Conservation (phyloP, 1,284 basidiomycete genomes). For the Boletus mariae region DNA sequence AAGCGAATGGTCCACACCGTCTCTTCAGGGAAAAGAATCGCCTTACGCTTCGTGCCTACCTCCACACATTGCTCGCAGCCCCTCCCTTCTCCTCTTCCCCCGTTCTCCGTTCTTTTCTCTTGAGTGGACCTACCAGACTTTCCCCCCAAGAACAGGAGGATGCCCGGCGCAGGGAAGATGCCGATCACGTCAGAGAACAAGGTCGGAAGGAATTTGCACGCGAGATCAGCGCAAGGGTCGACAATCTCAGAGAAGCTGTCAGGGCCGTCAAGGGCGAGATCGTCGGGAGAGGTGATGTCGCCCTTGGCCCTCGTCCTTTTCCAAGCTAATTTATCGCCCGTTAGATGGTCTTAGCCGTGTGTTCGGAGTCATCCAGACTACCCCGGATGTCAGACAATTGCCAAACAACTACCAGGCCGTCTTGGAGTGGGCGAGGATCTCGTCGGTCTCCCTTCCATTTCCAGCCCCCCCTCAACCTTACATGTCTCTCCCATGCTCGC, state of each 20-base stretch:
- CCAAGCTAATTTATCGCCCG: conserved; percentile 6
- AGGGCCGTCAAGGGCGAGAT: conserved; percentile 90
- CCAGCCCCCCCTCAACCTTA: conserved; percentile 13
- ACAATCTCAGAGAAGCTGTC: conserved; percentile 82
- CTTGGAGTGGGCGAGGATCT: conserved; percentile 95
- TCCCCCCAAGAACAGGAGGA: conserved; percentile 79
- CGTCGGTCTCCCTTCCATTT: conserved; percentile 51
- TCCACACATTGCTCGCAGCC: conserved; percentile 77
- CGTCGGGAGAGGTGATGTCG: conserved; percentile 65
- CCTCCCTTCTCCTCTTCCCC: conserved; percentile 79
- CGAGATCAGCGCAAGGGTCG: conserved; percentile 85
- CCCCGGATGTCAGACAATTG: conserved; percentile 73
- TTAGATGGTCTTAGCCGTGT: conserved; percentile 83
- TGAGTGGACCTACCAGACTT: conserved; percentile 73
- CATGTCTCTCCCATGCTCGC: conserved; percentile 3
- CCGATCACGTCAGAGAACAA: conserved; percentile 86
- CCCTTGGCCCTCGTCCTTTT: neutral
- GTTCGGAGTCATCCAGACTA: conserved; percentile 85
- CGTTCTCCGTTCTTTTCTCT: conserved; percentile 83
- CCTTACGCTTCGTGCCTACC: conserved; percentile 89
- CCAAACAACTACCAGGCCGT: conserved; percentile 87
- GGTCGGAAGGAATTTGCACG: conserved; percentile 82
- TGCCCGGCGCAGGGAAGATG: conserved; percentile 77
- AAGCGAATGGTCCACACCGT: conserved; percentile 34
- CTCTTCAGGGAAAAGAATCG: conserved; percentile 93